phyloP scores from a whole-genome alignment of 176 grass and related monocot genomes.

The Avena atlantica region DNA sequence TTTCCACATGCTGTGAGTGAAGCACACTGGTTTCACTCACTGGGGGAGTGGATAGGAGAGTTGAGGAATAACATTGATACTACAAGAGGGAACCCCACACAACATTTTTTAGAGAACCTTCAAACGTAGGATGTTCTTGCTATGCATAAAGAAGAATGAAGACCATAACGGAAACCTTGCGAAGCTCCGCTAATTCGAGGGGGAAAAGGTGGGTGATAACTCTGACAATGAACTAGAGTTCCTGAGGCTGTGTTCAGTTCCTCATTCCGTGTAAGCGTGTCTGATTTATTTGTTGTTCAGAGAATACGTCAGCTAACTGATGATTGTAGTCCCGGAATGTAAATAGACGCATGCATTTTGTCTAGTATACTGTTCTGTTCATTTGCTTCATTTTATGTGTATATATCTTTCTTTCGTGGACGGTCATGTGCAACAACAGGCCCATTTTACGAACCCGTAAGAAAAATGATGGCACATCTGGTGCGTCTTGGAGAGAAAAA shows the following conservation, averaged over 20 bases:
- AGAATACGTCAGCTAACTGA: neutral
- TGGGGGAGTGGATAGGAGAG: neutral
- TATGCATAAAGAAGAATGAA: neutral
- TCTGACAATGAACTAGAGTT: neutral
- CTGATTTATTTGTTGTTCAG: neutral
- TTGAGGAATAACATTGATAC: neutral
- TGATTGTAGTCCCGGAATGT: neutral
- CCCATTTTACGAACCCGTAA: too few relatives aligned
- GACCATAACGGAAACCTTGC: neutral
- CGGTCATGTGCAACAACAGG: neutral
- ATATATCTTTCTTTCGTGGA: too few relatives aligned
- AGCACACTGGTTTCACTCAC: neutral
- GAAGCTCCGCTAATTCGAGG: neutral
- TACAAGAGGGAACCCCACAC: neutral
- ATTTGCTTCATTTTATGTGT: neutral
- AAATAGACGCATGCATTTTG: neutral
- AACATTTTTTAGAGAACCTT: neutral
- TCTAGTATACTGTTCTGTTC: neutral
- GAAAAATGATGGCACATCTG: too few relatives aligned
- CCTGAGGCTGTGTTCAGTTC: neutral
- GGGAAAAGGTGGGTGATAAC: neutral
- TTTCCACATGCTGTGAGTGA: neutral
- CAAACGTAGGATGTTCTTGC: neutral
- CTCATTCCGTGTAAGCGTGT: neutral
- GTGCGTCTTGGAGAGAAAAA: too few relatives aligned